Conservation (phyloP, 106 monocot species). For the Dendrobium nobile region DNA sequence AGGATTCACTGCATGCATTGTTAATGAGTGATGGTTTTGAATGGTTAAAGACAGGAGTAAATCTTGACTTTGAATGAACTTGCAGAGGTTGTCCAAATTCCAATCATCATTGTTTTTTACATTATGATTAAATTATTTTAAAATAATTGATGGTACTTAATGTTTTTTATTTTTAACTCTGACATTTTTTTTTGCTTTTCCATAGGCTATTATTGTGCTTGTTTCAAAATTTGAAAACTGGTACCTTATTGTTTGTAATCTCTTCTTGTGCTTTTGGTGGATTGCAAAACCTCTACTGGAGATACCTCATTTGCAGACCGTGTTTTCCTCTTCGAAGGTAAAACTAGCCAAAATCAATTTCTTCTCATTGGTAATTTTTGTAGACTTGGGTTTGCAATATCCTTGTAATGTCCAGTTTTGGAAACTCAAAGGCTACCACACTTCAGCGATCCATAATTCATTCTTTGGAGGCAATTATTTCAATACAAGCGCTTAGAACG, state of each 20-base stretch:
- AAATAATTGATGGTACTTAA: neutral
- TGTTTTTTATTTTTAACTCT: neutral
- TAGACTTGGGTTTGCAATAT: neutral
- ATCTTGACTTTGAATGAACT: neutral
- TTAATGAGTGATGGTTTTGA: neutral
- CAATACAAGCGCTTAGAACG: neutral
- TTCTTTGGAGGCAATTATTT: neutral
- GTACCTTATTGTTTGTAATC: conserved; percentile 53
- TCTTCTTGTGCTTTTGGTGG: conserved; percentile 80
- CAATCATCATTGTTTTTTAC: neutral
- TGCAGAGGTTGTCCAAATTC: neutral
- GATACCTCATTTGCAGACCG: conserved; percentile 47
- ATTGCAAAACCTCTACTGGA: conserved; percentile 52
- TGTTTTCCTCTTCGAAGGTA: conserved; percentile 61
- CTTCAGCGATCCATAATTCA: neutral
- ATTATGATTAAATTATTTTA: neutral
- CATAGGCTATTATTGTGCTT: conserved; percentile 43
- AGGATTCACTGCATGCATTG: neutral
- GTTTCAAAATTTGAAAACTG: conserved; percentile 27
- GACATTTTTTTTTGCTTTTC: conserved; percentile 3
- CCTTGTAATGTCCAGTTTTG: neutral
- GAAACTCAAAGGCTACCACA: neutral
- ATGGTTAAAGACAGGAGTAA: neutral
- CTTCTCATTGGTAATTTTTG: neutral
- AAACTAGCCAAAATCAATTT: neutral